Conservation (phyloP, 495 filamentous ascomycete genomes). For the Talaromyces proteolyticus region DNA sequence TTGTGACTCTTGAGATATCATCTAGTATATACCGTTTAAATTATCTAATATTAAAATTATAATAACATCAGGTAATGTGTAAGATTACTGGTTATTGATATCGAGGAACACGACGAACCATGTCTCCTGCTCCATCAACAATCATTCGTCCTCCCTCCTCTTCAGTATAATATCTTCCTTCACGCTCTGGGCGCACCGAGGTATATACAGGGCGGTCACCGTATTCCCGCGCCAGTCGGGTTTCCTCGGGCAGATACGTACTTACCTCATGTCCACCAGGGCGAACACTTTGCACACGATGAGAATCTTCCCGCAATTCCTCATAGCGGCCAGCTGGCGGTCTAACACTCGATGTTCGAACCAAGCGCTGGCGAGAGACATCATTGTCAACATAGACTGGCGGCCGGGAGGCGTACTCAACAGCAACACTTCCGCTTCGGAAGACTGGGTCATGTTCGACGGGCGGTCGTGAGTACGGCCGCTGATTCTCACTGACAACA, state of each 20-base stretch:
- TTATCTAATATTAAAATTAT: background rate
- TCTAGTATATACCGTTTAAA: too few relatives aligned
- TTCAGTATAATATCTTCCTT: slow-evolving; percentile 32
- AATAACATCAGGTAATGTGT: background rate
- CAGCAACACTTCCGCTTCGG: slow-evolving; percentile 31
- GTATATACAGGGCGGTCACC: slow-evolving; percentile 36
- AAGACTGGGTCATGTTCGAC: slow-evolving; percentile 31
- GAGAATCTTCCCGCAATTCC: slow-evolving; percentile 32
- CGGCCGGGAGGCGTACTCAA: slow-evolving; percentile 31
- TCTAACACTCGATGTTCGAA: slow-evolving; percentile 52
- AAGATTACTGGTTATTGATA: slow-evolving; percentile 18
- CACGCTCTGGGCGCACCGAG: slow-evolving; percentile 18
- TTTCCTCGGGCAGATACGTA: slow-evolving; percentile 34
- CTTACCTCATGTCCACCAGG: slow-evolving; percentile 38
- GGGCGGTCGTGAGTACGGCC: slow-evolving; percentile 19
- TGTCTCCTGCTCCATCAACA: slow-evolving; percentile 21
- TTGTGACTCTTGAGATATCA: too few relatives aligned
- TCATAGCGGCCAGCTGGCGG: slow-evolving; percentile 52
- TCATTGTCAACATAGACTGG: slow-evolving; percentile 38
- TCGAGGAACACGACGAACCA: slow-evolving; percentile 24
- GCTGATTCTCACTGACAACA: slow-evolving; percentile 25
- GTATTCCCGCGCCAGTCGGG: slow-evolving; percentile 29
- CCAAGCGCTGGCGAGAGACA: slow-evolving; percentile 44
- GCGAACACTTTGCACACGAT: slow-evolving; percentile 46
- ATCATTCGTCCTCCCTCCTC: slow-evolving; percentile 25